Conservation (phyloP, 495 filamentous ascomycete genomes). For the Talaromyces stipitatus region DNA sequence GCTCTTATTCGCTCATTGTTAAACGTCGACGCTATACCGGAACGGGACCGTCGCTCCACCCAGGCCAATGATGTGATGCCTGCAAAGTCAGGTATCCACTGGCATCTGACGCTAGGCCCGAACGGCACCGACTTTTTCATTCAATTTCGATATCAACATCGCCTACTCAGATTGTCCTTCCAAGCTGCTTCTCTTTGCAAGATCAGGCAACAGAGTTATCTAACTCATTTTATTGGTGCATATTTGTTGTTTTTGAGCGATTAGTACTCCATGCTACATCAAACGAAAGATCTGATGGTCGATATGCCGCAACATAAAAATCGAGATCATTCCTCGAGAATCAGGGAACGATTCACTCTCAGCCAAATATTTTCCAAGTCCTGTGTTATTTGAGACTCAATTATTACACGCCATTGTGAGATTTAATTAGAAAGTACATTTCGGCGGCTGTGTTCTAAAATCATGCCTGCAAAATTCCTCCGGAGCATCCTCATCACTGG, state of each 20-base stretch:
- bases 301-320: neutral
- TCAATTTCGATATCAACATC: neutral
- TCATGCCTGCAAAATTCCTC: neutral
- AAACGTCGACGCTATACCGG: neutral
- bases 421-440: neutral
- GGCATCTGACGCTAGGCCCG: neutral
- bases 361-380: neutral
- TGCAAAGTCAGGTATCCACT: neutral
- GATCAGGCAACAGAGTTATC: neutral
- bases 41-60: neutral
- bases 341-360: neutral
- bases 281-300: too few species aligned
- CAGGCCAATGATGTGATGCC: neutral
- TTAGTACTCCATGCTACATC: too few species aligned
- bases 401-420: neutral
- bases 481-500: conserved; percentile 38
- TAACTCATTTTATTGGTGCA: neutral
- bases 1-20: too few species aligned
- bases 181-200: neutral
- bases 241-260: neutral
- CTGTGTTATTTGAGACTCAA: neutral
- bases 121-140: neutral
- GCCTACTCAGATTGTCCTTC: neutral
- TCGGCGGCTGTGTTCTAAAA: too few species aligned
- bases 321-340: neutral